Base-by-base conservation (phyloP, 352 stramenopile species). In the Phytophthora citrophthora region DNA sequence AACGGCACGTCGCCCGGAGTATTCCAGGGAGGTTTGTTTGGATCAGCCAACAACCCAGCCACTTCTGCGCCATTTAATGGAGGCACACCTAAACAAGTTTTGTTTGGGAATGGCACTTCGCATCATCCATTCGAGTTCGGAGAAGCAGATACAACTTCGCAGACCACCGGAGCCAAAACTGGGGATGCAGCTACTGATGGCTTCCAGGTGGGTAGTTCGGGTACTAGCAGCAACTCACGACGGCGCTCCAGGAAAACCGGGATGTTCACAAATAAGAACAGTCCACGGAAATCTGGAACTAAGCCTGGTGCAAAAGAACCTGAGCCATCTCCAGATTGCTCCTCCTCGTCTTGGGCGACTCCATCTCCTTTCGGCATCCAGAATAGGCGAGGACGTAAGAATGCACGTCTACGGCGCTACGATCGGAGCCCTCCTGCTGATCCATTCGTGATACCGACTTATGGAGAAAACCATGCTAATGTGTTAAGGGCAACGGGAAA, bases 381-480 rank as follows among this genome's bases (percentile, higher is more conserved):
- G 13, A 54, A 57, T 27, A 32, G 54, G 13, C 47, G 70, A 7
- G 65, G 56, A 23, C 64, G 50, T 45, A 74, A 78, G 46, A 79
- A 73, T 40, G 58, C 73, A 49, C 61, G 72, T 18, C 38, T 71
- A 34, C 55, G 70, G 31, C 52, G 32, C 16, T 61, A 65, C 51
- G 64, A 57, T 29, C 57, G 61, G n/a, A 77, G 53, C 23, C 57
- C 76, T 11, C 67, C 74, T 2, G 77, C 72, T 9, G 71, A 90
- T 65, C 77, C 69, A 7, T 86, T 86, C 49, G 77, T 71, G 46
- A 86, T 54, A 7, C 74, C 70, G 9, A 68, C 76, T 4, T 89
- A 51, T 41, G 55, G 44, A 58, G 41, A 32, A 36, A 12, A 27
- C 10, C 36, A 50, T 48, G 27, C 55, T 20, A 27, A 51, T 10